A percentile compares a stretch with the other conserved stretches of the same genome.
Conservation (phyloP, 176 grass and related monocot species). For the Themeda triandra region DNA sequence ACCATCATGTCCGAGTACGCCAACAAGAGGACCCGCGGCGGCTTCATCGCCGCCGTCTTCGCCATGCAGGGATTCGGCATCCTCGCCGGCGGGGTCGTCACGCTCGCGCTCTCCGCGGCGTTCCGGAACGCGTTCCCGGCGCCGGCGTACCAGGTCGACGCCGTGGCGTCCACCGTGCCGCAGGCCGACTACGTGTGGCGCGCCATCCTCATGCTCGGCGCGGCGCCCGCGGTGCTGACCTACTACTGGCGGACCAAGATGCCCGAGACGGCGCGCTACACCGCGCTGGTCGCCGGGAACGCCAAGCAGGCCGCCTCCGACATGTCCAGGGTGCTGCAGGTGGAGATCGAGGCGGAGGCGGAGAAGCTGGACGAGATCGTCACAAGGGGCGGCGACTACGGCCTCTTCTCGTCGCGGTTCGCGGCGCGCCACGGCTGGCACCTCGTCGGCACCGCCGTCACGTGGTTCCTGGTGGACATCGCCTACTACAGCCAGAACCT, state of each 20-base stretch:
- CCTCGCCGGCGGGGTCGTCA: conserved; percentile 47
- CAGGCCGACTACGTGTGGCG: conserved; percentile 66
- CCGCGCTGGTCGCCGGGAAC: conserved; percentile 62
- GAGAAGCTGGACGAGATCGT: conserved; percentile 16
- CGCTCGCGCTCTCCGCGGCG: conserved; percentile 34
- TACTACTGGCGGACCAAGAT: conserved; percentile 84
- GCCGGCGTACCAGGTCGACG: conserved; percentile 22
- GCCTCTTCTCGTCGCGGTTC: conserved; percentile 52
- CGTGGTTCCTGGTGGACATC: conserved; percentile 85
- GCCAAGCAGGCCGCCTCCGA: conserved; percentile 69
- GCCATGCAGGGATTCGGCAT: conserved; percentile 82
- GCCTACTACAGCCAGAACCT: conserved; percentile 93
- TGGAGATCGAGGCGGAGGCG: conserved; percentile 43
- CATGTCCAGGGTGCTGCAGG: conserved; percentile 60
- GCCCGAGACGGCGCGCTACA: conserved; percentile 87
- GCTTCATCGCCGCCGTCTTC: conserved; percentile 76
- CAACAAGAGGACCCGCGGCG: conserved; percentile 71
- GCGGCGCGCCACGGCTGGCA: conserved; percentile 46
- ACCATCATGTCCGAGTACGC: conserved; percentile 99
- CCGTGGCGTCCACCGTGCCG: not conserved
- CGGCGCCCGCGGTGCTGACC: conserved; percentile 42
- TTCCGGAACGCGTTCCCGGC: conserved; percentile 34
- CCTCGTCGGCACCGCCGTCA: conserved; percentile 53
- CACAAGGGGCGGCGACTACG: not conserved
- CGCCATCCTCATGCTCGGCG: conserved; percentile 65